A percentile compares a stretch with the other conserved stretches of the same genome.
These are phyloP conservation scores for Yamadazyma friedrichii DNA, from an alignment of 1,139 yeast species.

Conservation along the genomic window DNA sequence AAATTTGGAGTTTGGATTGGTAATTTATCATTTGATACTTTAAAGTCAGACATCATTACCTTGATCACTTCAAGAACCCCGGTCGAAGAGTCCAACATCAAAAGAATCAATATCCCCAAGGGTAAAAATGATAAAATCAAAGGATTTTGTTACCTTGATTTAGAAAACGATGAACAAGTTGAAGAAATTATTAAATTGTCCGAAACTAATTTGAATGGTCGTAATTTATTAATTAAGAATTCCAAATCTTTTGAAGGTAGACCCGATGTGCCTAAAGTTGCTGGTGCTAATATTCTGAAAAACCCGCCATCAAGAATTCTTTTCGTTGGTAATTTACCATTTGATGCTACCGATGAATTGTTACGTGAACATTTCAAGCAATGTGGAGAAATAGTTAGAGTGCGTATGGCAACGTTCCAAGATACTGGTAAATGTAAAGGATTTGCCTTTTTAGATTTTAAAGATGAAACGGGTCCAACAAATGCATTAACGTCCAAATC, in stretches of 20 bases:
- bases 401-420: slow-evolving; percentile 96
- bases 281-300: slow-evolving; percentile 41
- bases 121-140: slow-evolving; percentile 56
- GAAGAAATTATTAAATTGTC: slow-evolving; percentile 64
- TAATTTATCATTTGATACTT: slow-evolving; percentile 82
- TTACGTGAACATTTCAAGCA: slow-evolving; percentile 75
- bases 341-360: slow-evolving; percentile 84
- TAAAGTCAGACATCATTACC: slow-evolving; percentile 67
- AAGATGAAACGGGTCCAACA: slow-evolving; percentile 77
- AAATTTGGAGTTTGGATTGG: slow-evolving; percentile 92
- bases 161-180: slow-evolving; percentile 62
- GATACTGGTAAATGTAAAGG: slow-evolving; percentile 97
- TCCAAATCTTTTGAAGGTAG: slow-evolving; percentile 85
- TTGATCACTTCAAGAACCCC: slow-evolving; percentile 64
- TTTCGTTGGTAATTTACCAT: slow-evolving; percentile 90
- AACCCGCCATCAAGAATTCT: slow-evolving; percentile 88
- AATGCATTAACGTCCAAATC: slow-evolving; percentile 74
- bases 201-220: slow-evolving; percentile 74
- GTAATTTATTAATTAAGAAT: slow-evolving; percentile 82
- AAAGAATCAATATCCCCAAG: slow-evolving; percentile 66
- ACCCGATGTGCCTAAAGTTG: slow-evolving; percentile 55
- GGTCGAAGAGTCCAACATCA: slow-evolving; percentile 48
- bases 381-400: slow-evolving; percentile 76
- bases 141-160: slow-evolving; percentile 93
- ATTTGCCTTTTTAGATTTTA: slow-evolving; percentile 88